Conservation (phyloP, 495 filamentous ascomycete species). For the Penicillium lividum region DNA sequence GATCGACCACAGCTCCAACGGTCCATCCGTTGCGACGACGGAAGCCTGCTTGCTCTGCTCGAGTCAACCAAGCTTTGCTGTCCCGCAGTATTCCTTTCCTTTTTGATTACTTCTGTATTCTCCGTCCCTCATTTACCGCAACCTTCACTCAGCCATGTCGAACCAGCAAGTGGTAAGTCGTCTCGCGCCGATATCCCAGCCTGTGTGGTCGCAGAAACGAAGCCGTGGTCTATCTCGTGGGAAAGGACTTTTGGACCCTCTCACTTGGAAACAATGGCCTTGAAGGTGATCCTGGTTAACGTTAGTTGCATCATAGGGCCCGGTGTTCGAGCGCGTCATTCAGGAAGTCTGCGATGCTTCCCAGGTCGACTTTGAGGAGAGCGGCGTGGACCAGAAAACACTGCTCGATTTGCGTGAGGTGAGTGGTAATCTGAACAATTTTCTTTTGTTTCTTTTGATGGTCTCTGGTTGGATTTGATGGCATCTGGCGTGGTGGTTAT, state of each 20-base stretch:
- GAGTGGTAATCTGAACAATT: constrained; percentile 33
- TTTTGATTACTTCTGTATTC: background rate
- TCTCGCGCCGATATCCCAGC: constrained; percentile 22
- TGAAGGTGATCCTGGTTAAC: constrained; percentile 33
- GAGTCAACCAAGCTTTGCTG: background rate
- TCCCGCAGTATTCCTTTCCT: background rate
- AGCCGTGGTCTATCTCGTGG: background rate
- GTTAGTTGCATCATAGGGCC: constrained; percentile 56
- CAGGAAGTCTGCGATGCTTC: constrained; percentile 85
- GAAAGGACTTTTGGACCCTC: background rate
- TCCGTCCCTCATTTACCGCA: background rate
- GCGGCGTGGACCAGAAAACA: constrained; percentile 82
- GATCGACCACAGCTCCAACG: constrained; percentile 25
- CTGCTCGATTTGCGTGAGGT: constrained; percentile 84
- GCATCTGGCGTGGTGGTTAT: constrained; percentile 14
- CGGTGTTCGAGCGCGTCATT: constrained; percentile 87
- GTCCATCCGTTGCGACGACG: constrained; percentile 31
- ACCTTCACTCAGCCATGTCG: constrained; percentile 50
- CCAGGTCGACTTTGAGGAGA: constrained; percentile 94
- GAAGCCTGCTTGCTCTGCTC: constrained; percentile 15
- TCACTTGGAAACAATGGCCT: background rate
- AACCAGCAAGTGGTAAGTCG: constrained; percentile 66
- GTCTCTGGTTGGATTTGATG: constrained; percentile 18
- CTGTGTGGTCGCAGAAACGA: constrained; percentile 11
- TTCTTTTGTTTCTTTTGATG: constrained; percentile 5